Evolutionary conservation across 2,329 filamentous ascomycete species (phyloP).

Genomic region (Talaromyces verruculosus): DNA sequence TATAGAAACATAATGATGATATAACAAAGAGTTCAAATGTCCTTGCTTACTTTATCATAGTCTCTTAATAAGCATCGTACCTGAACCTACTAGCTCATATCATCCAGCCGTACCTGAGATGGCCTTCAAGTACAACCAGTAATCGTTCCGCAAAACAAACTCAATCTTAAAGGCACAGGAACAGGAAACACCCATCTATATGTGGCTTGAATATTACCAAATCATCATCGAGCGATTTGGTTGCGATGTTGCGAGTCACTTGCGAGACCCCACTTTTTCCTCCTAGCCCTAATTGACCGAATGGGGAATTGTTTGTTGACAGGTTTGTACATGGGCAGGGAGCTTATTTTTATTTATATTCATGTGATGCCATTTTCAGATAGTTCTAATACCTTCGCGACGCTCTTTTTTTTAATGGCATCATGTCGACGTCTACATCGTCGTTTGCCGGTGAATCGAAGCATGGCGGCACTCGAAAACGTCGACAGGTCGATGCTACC

Average conservation of each 20-base stretch:
- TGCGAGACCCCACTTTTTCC: slow-evolving; percentile 12
- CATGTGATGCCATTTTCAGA: not conserved
- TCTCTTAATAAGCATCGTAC: no score
- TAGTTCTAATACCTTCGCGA: no score
- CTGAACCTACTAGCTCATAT: not conserved
- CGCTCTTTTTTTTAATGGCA: no score
- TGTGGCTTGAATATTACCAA: not conserved
- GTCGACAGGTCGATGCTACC: not conserved
- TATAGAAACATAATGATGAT: not conserved
- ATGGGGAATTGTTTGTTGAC: not conserved
- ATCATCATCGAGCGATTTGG: not conserved
- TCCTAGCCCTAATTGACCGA: slow-evolving; percentile 9
- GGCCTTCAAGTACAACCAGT: not conserved
- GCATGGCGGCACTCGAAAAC: not conserved
- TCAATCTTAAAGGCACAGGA: not conserved
- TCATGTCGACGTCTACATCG: not conserved
- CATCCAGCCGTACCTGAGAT: not conserved
- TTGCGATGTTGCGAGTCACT: slow-evolving; percentile 11
- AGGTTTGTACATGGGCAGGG: no score
- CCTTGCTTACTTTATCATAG: not conserved
- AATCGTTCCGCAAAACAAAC: not conserved
- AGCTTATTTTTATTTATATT: not conserved
- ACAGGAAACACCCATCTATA: not conserved
- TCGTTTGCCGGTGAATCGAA: not conserved
- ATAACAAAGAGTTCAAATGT: not conserved